Percentiles rank a stretch among this genome's conserved stretches.
phyloP scores from a whole-genome alignment of 768 basidiomycete genomes.

The Chalciporus piperatus region DNA sequence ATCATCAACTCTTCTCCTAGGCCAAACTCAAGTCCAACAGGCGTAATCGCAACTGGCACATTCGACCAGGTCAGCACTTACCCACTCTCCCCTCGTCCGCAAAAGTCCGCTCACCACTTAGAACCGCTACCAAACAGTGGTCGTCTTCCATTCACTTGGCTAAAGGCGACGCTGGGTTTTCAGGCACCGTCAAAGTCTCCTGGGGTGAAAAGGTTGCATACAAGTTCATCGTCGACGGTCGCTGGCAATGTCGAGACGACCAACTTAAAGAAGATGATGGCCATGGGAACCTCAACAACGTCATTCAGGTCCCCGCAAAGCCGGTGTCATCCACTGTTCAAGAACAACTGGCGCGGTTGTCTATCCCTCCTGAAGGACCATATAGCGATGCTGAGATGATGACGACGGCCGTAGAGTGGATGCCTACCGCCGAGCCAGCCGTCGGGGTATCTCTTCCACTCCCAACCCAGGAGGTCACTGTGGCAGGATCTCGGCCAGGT shows the following conservation, averaged over 20 bases:
- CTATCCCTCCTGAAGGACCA: constrained; percentile 9
- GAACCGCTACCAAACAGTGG: constrained; percentile 44
- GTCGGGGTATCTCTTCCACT: background rate
- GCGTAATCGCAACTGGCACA: constrained; percentile 70
- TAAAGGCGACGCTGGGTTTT: constrained; percentile 54
- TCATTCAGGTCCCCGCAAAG: constrained; percentile 52
- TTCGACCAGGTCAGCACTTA: constrained; percentile 67
- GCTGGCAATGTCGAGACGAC: constrained; percentile 54
- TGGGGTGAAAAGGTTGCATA: constrained; percentile 64
- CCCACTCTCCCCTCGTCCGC: constrained; percentile 1
- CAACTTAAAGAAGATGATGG: constrained; percentile 60
- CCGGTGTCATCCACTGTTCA: constrained; percentile 22
- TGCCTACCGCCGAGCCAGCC: constrained; percentile 11
- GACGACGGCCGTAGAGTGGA: constrained; percentile 26
- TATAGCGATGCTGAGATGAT: constrained; percentile 18
- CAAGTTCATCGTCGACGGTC: constrained; percentile 80
- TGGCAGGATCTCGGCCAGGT: constrained; percentile 5
- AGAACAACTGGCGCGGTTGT: constrained; percentile 10
- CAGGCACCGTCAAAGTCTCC: constrained; percentile 50
- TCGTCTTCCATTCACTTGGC: constrained; percentile 52
- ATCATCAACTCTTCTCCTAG: constrained; percentile 33
- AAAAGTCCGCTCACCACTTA: constrained; percentile 3
- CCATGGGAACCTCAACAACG: constrained; percentile 69
- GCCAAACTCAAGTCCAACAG: constrained; percentile 53
- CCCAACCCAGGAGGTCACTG: constrained; percentile 4